These are phyloP conservation scores for Macaranga tanarius DNA, from an alignment of 441 rosid species.

Conservation along the genomic window DNA sequence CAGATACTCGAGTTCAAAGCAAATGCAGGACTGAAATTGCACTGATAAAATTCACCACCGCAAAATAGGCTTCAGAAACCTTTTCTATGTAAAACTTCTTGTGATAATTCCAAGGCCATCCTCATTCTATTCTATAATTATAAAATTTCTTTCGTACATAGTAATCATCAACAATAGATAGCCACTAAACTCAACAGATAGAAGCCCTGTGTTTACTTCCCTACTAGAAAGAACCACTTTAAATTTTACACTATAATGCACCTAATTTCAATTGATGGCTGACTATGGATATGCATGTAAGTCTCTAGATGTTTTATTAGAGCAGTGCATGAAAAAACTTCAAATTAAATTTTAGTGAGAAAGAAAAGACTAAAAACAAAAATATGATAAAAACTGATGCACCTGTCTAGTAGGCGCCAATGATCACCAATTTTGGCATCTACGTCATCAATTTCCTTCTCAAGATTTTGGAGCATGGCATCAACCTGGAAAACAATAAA, in stretches of 20 bases:
- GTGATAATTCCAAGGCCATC: not conserved
- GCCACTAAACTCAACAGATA: not conserved
- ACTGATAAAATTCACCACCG: not conserved
- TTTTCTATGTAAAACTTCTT: not conserved
- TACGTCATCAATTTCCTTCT: conserved; percentile 85
- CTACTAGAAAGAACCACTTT: not conserved
- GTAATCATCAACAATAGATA: conserved; percentile 1
- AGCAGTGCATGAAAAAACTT: not conserved
- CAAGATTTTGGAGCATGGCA: conserved; percentile 81
- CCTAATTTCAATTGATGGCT: not conserved
- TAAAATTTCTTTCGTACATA: not conserved
- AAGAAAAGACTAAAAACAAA: not conserved
- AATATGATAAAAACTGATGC: conserved; percentile 12
- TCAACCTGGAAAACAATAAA: conserved; percentile 51
- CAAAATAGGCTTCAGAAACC: not conserved
- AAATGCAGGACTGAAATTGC: not conserved
- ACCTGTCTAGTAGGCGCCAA: conserved; percentile 87
- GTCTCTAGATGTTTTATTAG: not conserved
- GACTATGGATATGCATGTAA: not conserved
- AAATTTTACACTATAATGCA: not conserved
- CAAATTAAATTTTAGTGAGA: not conserved
- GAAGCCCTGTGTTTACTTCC: not conserved
- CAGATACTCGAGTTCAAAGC: not conserved
- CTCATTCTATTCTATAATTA: not conserved
- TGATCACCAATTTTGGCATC: conserved; percentile 79